Conservation (phyloP, 306 rosid species). For the Astragalus glycyphyllos region DNA sequence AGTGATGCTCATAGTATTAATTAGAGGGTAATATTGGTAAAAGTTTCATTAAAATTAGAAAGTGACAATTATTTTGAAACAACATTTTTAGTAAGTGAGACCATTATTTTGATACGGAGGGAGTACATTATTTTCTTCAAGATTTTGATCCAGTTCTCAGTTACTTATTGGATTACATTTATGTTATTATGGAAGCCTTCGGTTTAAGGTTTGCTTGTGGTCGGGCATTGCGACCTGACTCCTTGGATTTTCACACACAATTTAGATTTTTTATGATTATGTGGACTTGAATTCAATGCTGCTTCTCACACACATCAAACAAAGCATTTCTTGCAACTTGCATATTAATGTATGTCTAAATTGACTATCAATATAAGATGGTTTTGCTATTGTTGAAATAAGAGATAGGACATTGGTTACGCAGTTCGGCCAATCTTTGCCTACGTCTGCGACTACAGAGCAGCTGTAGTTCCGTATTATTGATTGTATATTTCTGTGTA, state of each 20-base stretch:
- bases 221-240: neutral
- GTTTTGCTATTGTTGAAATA: conserved; percentile 3
- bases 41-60: no score
- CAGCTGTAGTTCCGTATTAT: no score
- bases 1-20: no score
- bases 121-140: neutral
- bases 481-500: no score
- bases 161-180: conserved; percentile 7
- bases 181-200: conserved; percentile 6
- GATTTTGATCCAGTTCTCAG: conserved; percentile 5
- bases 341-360: conserved; percentile 5
- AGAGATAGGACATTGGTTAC: no score
- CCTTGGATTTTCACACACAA: neutral
- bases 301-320: conserved; percentile 15
- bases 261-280: conserved; percentile 17
- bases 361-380: conserved; percentile 25
- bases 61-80: no score
- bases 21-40: no score
- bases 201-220: neutral
- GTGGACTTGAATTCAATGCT: conserved; percentile 26
- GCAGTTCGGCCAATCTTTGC: no score
- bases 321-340: conserved; percentile 18
- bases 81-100: no score
- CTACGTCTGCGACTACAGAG: no score
- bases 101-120: no score